Evolutionary conservation across 1,139 yeast genomes (phyloP), one percentile per base, ranked within the genome.

Genomic region (Yamadazyma mexicana): DNA sequence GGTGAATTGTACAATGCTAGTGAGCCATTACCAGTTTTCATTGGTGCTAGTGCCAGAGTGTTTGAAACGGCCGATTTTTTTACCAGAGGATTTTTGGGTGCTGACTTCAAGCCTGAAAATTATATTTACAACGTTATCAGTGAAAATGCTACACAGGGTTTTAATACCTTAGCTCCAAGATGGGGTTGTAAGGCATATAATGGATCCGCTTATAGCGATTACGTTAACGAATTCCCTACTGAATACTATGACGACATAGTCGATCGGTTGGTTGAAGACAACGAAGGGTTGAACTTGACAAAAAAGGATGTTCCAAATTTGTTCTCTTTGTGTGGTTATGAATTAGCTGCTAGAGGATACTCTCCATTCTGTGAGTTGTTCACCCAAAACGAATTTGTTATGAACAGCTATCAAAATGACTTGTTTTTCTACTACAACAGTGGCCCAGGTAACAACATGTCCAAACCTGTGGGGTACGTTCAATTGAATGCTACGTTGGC

Each of bases 341-440:
- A 78, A 51, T 57, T 78, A 46, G 73, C 73, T 48, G 74, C 67
- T 12, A 59, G 59, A 26, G 83, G 83, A 3, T 45, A 58, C 20
- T 69, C 81, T 4, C 66, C 69, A 10, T 68, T 78, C 43, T 76
- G 84, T 54, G 62, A 66, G 29, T 60, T 77, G n/a, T 73, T 80
- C 60, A 71, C 77, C 38, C 61, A 64, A 36, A 74, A 73, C 34
- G 83, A 79, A 43, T 70, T 65, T 51, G 58, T 72, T 17, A 61
- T 64, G 17, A 60, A 65, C 44, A 69, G 73, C 17, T 78, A 79
- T 55, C 52, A 58, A 22, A 58, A 61, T 16, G 81, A 77, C 42
- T 59, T 80, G 34, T 47, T 54, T 30, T 69, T 66, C 51, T 73
- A 73, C 53, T 78, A 78, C 59, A 50, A 63, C 40, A 61, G 67